Evolutionary conservation across 176 grass and related monocot genomes (phyloP), one percentile per base, ranked within the genome.

Genomic region (Pontederia crassipes): DNA sequence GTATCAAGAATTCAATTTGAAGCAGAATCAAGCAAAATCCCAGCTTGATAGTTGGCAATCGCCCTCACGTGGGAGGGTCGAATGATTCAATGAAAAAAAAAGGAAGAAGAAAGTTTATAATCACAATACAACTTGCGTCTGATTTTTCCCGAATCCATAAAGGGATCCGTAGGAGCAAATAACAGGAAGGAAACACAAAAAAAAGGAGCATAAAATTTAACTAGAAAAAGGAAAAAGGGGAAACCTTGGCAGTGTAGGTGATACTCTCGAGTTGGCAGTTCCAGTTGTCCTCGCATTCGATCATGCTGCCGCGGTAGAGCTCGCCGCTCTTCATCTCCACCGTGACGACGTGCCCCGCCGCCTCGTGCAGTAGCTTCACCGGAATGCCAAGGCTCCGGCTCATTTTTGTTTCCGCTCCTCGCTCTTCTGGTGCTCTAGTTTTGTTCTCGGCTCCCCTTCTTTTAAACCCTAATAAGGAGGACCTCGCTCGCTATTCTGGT

Each of bases 321-420:
- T 83, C 82, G 32, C 87, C 87, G 52, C 75, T 86, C 79, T 92
- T 98, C 63, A 92, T 78, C 68, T 98, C 93, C 67, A 92, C 93
- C 77, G 93, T 92, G 28, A 92, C 88, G 6, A 92, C 81, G 58
- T 98, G 84, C 62, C 88, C 93, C 40, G 79, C 93, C 64, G 84
- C 84, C 81, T 98, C 88, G 68, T 98, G 93, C 64, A 98, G 72
- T 48, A 92, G 74, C 84, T 98, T 98, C 68, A 92, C 82, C 32
- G 93, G 93, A 59, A 98, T 98, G 48, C 88, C 87, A 12, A 92
- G 64, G 66, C 88, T 81, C 55, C 93, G 87, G 76, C 93, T 89
- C 88, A 92, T 98, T 81, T 64, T 55, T 15, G 0, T 11, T 17
- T 54, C 28, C 16, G 15, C n/a, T n/a, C 28, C 4, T 64, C 55